Evolutionary conservation across 2,329 filamentous ascomycete genomes (phyloP), one percentile per base, ranked within the genome.

Genomic region (Teratosphaeria zuluensis): DNA sequence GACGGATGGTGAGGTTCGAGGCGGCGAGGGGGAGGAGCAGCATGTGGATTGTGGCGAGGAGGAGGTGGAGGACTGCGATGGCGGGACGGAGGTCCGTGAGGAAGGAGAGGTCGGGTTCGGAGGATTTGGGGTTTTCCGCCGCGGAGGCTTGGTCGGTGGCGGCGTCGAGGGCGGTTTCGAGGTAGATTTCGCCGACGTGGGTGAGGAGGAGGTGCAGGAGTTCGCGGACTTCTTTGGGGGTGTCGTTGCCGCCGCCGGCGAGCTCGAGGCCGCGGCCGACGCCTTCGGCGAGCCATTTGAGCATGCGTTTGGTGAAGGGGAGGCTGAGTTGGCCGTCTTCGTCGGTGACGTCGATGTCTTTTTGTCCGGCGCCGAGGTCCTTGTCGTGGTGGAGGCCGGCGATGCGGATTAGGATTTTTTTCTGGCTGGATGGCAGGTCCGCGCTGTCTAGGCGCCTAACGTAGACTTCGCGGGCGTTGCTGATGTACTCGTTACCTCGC

Each of bases 271-370:
- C 90, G 63, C 94, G 82, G 46, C 94, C 89, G 28, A 99, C 92
- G 62, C 90, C 91, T 77, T 99, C 94, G 2, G 94, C 94, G 48
- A 99, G 78, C 94, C 94, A 99, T 71, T 90, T 95, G 61, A 99
- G 82, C 92, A 99, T 99, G 59, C 94, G 84, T 76, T 97, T 97
- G n/a, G 92, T 90, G 71, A 89, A 91, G n/a, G 84, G 80, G 4
- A 95, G 79, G 65, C 86, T 92, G 30, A 97, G 78, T 58, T 85
- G 80, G 35, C 94, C 94, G 68, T 99, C 92, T 69, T 92, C 86
- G 60, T 97, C 94, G 0, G 87, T 86, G 33, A 97, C 88, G 70
- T 95, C 92, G 59, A 95, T 90, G 56, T 96, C 92, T 65, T 88
- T 87, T 58, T 84, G 85, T 28, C 72, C 69, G 1, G 61, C 42